These are phyloP conservation scores for Sugiyamaella smithiae DNA, from an alignment of 805 yeast species.

Conservation along the genomic window DNA sequence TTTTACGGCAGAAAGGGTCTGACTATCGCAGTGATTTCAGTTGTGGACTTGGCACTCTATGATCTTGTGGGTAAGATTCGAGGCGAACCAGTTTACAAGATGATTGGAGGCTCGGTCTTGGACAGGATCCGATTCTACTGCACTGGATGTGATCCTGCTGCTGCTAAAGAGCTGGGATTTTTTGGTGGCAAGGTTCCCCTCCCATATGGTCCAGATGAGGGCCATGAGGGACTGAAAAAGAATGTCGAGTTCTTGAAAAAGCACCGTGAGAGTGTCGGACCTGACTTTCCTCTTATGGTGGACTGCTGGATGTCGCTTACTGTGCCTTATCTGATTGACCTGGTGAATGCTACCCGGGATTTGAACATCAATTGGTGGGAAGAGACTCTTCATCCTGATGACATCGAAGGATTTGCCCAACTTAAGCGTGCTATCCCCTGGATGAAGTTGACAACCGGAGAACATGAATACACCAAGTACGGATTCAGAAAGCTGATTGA, in stretches of 20 bases:
- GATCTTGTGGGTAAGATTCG: constrained; percentile 50
- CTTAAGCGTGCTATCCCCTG: constrained; percentile 48
- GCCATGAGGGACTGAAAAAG: constrained; percentile 45
- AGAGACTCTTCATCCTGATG: constrained; percentile 52
- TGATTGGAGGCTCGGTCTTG: constrained; percentile 51
- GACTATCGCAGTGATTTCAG: constrained; percentile 47
- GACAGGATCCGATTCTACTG: constrained; percentile 48
- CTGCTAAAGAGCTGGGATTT: constrained; percentile 50
- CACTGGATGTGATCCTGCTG: constrained; percentile 47
- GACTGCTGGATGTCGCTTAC: constrained; percentile 53
- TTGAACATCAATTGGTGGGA: constrained; percentile 53
- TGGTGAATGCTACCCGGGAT: constrained; percentile 43
- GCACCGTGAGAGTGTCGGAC: constrained; percentile 48
- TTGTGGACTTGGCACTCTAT: constrained; percentile 50
- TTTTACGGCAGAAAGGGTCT: constrained; percentile 52
- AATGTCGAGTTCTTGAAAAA: constrained; percentile 45
- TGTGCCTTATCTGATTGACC: constrained; percentile 47
- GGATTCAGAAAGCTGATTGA: constrained; percentile 52
- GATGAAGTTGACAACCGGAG: constrained; percentile 52
- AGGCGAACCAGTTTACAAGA: constrained; percentile 50
- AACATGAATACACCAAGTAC: constrained; percentile 51
- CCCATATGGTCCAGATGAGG: constrained; percentile 52
- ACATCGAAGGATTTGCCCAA: constrained; percentile 46
- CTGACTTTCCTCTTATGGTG: constrained; percentile 53
- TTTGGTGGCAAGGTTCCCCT: constrained; percentile 54